Percentiles rank a stretch among this genome's conserved stretches.
Conservation (phyloP, 495 filamentous ascomycete species). For the Xylaria flabelliformis region DNA sequence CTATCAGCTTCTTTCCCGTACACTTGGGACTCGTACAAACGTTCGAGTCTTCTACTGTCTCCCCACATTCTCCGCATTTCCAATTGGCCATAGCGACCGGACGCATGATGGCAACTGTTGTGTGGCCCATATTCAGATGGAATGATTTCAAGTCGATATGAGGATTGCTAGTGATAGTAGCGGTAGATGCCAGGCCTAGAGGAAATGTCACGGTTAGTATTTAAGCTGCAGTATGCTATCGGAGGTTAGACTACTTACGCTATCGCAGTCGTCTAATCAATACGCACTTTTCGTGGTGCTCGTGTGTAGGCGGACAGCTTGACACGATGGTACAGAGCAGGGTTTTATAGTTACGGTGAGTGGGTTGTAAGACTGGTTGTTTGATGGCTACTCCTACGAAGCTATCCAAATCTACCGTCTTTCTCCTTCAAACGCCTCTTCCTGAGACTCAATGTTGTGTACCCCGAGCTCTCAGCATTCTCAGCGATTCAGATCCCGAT, state of each 20-base stretch:
- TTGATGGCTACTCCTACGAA: neutral
- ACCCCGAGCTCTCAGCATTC: neutral
- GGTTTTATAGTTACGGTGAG: slow-evolving; percentile 9
- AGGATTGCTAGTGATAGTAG: neutral
- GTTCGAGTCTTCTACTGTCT: neutral
- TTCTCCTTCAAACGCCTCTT: neutral
- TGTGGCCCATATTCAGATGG: neutral
- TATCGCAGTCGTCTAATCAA: neutral
- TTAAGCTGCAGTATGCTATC: no score
- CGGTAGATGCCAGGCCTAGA: neutral
- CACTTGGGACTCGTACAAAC: neutral
- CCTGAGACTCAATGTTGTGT: neutral
- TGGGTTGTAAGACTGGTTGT: neutral
- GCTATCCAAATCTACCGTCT: neutral
- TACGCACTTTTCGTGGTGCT: neutral
- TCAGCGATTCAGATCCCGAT: neutral
- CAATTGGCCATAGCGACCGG: neutral
- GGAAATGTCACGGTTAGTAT: neutral
- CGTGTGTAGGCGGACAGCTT: neutral
- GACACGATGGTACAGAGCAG: neutral
- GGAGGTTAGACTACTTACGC: neutral
- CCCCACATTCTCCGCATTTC: neutral
- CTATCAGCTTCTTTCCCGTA: neutral
- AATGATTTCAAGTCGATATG: neutral
- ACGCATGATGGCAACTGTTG: neutral